phyloP scores from a whole-genome alignment of 208 protist species.

The Acanthamoeba triangularis region DNA sequence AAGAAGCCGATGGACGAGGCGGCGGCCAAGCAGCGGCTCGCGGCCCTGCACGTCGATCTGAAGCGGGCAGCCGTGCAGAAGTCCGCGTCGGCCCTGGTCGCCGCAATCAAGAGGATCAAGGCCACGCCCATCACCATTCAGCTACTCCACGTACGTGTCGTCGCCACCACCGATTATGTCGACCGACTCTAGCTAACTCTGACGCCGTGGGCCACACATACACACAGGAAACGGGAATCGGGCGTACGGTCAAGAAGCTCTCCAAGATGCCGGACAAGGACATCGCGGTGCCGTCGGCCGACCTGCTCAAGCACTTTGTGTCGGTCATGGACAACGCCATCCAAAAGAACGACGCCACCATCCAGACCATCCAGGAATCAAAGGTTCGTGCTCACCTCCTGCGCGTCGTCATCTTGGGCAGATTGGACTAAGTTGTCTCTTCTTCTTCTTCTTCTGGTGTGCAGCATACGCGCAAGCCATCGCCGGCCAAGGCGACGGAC shows the following conservation, averaged over 20 bases:
- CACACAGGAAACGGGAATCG: conserved; percentile 35
- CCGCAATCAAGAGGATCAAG: not conserved
- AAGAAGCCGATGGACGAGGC: conserved; percentile 32
- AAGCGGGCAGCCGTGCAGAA: conserved; percentile 26
- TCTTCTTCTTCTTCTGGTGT: too few species aligned
- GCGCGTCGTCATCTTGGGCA: not conserved
- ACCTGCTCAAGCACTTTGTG: conserved; percentile 56
- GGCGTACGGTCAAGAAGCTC: conserved; percentile 61
- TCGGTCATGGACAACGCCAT: conserved; percentile 66
- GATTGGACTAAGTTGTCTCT: not conserved
- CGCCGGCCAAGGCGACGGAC: too few species aligned
- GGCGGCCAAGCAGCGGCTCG: not conserved
- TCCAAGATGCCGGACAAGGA: conserved; percentile 51
- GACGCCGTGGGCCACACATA: not conserved
- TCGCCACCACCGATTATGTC: not conserved
- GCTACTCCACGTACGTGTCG: conserved; percentile 18
- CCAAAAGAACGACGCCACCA: conserved; percentile 10
- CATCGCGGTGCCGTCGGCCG: conserved; percentile 13
- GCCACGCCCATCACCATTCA: conserved; percentile 2
- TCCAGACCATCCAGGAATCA: conserved; percentile 25
- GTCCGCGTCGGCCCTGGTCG: not conserved
- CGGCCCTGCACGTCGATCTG: not conserved
- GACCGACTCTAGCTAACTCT: not conserved
- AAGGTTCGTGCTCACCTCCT: not conserved
- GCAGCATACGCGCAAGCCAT: too few species aligned